Percentiles rank a stretch among this genome's conserved stretches.
phyloP scores from a whole-genome alignment of 768 basidiomycete genomes.

The Boletus rex-veris region DNA sequence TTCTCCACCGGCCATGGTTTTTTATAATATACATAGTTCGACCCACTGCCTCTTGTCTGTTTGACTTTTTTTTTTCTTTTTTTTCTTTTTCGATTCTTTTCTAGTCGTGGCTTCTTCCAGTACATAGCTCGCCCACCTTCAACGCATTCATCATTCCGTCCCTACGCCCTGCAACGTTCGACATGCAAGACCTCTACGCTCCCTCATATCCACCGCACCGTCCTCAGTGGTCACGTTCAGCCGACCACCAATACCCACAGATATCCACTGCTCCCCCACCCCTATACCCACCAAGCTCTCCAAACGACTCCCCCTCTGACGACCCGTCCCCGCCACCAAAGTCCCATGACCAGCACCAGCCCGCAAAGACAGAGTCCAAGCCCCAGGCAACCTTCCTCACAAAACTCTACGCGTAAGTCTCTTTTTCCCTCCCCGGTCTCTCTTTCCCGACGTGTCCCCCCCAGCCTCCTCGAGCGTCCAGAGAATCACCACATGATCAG shows the following conservation, averaged over 20 bases:
- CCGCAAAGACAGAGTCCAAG: conserved; percentile 71
- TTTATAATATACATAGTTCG: conserved; percentile 37
- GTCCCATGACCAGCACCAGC: conserved; percentile 43
- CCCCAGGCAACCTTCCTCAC: conserved; percentile 95
- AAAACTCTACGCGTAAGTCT: conserved; percentile 88
- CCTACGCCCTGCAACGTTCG: conserved; percentile 39
- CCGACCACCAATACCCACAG: conserved; percentile 35
- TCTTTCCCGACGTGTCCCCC: conserved; percentile 20
- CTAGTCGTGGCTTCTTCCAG: conserved; percentile 27
- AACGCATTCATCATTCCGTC: conserved; percentile 37
- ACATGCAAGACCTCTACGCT: conserved; percentile 49
- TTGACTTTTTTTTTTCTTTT: conserved; percentile 25
- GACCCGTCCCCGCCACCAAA: conserved; percentile 44
- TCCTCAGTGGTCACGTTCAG: conserved; percentile 32
- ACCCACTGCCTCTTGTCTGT: conserved; percentile 26
- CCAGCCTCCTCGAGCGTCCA: conserved; percentile 80
- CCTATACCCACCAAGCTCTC: conserved; percentile 34
- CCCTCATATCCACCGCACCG: conserved; percentile 37
- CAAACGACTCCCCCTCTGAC: conserved; percentile 43
- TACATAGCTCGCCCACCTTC: conserved; percentile 30
- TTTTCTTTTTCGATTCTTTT: conserved; percentile 13
- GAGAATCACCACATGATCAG: conserved; percentile 97
- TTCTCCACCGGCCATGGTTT: conserved; percentile 38
- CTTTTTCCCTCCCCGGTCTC: neutral
- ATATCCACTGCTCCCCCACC: conserved; percentile 32